Evolutionary conservation across 108 stramenopile genomes (phyloP).

Genomic region (Stephanodiscus minutulus): DNA sequence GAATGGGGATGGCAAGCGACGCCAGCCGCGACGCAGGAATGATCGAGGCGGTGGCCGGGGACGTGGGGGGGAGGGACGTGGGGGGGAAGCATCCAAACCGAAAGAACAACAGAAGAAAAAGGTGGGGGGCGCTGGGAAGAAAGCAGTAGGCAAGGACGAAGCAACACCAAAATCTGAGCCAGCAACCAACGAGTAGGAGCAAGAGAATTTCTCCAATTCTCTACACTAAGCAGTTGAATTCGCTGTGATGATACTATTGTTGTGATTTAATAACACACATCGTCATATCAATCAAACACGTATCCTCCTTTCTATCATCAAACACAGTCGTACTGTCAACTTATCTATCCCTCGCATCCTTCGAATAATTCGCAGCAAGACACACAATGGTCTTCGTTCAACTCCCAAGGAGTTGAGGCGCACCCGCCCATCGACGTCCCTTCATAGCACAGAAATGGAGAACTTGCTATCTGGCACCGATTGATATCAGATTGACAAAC

Average conservation of each 20-base stretch:
- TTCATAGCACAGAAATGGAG: slow-evolving; percentile 66
- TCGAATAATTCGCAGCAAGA: slow-evolving; percentile 62
- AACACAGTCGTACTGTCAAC: neutral
- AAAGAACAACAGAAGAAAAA: neutral
- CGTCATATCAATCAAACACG: too few species aligned
- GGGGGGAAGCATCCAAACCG: neutral
- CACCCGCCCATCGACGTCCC: slow-evolving; percentile 69
- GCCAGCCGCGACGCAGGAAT: neutral
- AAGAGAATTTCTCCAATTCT: neutral
- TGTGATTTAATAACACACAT: neutral
- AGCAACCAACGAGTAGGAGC: neutral
- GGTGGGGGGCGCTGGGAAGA: neutral
- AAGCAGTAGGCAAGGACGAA: neutral
- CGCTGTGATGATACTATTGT: neutral
- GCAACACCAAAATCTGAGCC: neutral
- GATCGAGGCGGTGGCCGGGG: neutral
- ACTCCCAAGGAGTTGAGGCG: slow-evolving; percentile 51
- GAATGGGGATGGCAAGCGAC: neutral
- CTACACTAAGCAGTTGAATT: neutral
- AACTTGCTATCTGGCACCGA: slow-evolving; percentile 55
- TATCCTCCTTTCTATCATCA: neutral
- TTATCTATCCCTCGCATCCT: slow-evolving; percentile 16
- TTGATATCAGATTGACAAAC: slow-evolving; percentile 64
- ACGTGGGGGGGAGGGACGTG: neutral
- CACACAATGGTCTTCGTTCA: slow-evolving; percentile 37